Evolutionary conservation across 2,329 filamentous ascomycete genomes (phyloP), one percentile per base, ranked within the genome.

Genomic region (Chaetomium sp.): DNA sequence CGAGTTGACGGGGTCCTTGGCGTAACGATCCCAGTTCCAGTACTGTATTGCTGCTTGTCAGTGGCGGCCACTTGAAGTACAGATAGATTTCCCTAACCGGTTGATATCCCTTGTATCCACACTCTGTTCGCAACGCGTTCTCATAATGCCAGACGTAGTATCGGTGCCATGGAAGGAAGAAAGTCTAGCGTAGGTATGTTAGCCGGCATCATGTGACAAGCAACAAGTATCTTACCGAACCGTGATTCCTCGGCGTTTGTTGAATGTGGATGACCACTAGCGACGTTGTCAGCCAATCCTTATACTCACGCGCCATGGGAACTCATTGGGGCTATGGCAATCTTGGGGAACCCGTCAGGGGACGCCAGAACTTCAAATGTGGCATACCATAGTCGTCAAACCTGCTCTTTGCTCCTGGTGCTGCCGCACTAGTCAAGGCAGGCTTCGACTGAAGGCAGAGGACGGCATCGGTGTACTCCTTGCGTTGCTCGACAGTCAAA

Each of bases 21-120:
- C 75, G 70, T 76, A 79, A 63, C 76, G 77, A 1, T 74, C 76
- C 80, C 81, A 83, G 68, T 82, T 80, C 71, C 76, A 77, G 71
- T 80, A 82, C 27, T 68, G 31, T 7, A 13, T 31, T 8, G 0
- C 16, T 19, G 9, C 3, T 4, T n/a, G 42, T 50, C 3, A 59
- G 57, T 2, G 4, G 5, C 2, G 21, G 27, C 12, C 4, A 16
- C 5, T 21, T 3, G 10, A 9, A n/a, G 8, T 10, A n/a, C 19
- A 2, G n/a, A 31, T 21, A 4, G 53, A 23, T 25, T 21, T 47
- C 42, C 12, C 60, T 31, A 74, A 78, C 25, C 19, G 74, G 73
- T 12, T 73, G 72, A 38, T 69, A 69, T 9, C 73, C 73, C 1
- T 49, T 70, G 68, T 75, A 76, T 12, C 70, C 70, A 61, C 74